Evolutionary conservation across 352 stramenopile species (phyloP), one percentile per base, ranked within the genome.

Genomic region (Pelagophyceae sp.): DNA sequence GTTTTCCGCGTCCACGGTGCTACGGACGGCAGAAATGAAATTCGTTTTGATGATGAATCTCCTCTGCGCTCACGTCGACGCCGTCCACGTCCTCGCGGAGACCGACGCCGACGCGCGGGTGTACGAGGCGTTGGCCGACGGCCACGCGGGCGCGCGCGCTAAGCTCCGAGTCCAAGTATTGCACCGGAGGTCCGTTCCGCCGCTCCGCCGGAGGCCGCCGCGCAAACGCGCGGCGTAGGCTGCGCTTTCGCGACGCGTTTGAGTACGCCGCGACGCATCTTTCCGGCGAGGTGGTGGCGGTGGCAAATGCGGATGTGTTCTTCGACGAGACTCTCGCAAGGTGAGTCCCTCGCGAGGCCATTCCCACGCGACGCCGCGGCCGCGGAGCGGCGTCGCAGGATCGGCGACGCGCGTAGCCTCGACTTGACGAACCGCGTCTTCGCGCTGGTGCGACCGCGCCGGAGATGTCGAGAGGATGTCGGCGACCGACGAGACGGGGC

Each of bases 241-340:
- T 84, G 45, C 84, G 80, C 29, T 85, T 84, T 50, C 40, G 72
- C 38, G 74, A 82, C 32, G 82, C 78, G 0, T 77, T 84, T 35
- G 11, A 3, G 32, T 83, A 82, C 65, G 74, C 78, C 23, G 81
- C 83, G 67, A 19, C 72, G 32, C 38, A 81, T 23, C 40, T 84
- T 0, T 15, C 20, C 1, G 72, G 74, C 20, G 15, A 76, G 33
- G 78, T 81, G 11, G 71, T 75, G 27, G 40, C 19, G 29, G 60
- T 78, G 6, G 79, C 79, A 1, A 85, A 85, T 64, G 78, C 82
- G 0, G 82, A 85, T 72, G 83, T 85, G 35, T 65, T 78, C 51
- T 83, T 85, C 64, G 82, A 84, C 51, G n/a, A 76, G 27, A 64
- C 63, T 3, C 31, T 84, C 25, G n/a, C n/a, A n/a, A n/a, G n/a